Evolutionary conservation across 257 asterid genomes (phyloP).

Genomic region (Solanum stenotomum): DNA sequence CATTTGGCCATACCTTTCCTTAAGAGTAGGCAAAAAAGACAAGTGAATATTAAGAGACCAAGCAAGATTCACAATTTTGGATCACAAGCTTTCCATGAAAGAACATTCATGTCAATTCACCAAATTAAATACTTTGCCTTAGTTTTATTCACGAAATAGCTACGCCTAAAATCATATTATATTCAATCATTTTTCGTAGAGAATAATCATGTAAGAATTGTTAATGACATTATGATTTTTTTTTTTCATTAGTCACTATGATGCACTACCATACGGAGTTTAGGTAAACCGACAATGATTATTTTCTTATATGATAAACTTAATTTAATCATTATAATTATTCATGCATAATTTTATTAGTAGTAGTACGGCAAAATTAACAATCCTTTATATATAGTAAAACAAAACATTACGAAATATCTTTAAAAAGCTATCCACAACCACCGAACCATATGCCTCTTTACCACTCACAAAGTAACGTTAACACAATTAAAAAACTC

Average conservation of each 20-base stretch:
- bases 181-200: neutral
- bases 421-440: neutral
- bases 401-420: neutral
- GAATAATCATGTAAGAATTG: neutral
- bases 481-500: neutral
- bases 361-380: neutral
- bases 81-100: conserved; percentile 25
- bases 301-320: neutral
- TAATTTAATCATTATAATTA: neutral
- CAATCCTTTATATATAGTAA: neutral
- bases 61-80: conserved; percentile 5
- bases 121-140: neutral
- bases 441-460: neutral
- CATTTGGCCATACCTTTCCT: conserved; percentile 13
- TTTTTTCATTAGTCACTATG: neutral
- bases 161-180: neutral
- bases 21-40: conserved; percentile 5
- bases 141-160: neutral
- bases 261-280: neutral
- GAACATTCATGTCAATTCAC: neutral
- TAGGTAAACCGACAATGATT: neutral
- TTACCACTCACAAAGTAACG: neutral
- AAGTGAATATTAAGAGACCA: neutral
- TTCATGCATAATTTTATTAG: neutral
- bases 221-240: too few species aligned